These are phyloP conservation scores for Vicia villosa DNA, from an alignment of 306 rosid genomes.

Conservation along the genomic window DNA sequence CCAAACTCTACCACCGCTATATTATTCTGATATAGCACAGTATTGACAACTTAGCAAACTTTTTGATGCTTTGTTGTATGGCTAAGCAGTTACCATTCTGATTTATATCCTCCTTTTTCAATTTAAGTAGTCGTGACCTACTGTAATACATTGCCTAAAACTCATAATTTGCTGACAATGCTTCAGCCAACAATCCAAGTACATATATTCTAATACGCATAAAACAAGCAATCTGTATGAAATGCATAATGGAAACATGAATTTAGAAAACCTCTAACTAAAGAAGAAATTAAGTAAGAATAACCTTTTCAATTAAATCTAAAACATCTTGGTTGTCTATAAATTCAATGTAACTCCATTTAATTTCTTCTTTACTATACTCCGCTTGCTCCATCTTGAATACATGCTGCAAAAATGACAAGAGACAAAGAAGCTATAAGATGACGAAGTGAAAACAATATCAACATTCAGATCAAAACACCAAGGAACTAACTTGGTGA, in stretches of 20 bases:
- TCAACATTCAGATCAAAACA: conserved; percentile 16
- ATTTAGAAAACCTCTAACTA: conserved; percentile 16
- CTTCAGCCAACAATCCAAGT: conserved; percentile 20
- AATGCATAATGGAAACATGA: not conserved
- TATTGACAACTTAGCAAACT: no score
- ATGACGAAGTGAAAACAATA: conserved; percentile 3
- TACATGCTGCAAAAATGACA: conserved; percentile 71
- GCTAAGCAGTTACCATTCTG: conserved; percentile 19
- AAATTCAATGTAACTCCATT: conserved; percentile 98
- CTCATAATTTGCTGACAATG: not conserved
- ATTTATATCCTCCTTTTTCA: conserved; percentile 13
- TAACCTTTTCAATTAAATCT: conserved; percentile 96
- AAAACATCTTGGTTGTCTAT: conserved; percentile 97
- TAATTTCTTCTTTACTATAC: conserved; percentile 87
- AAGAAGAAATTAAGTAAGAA: conserved; percentile 36
- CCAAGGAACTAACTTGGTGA: conserved; percentile 21
- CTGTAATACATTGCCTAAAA: conserved; percentile 4
- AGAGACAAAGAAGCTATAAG: conserved; percentile 22
- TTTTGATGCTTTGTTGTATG: conserved; percentile 4
- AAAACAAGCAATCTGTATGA: conserved; percentile 23
- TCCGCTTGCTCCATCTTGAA: conserved; percentile 99
- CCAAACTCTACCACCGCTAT: no score
- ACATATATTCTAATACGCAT: conserved; percentile 19
- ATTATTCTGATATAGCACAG: no score
- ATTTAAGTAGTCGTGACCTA: conserved; percentile 17